phyloP scores from a whole-genome alignment of 768 basidiomycete genomes.

The Serendipita sp. region DNA sequence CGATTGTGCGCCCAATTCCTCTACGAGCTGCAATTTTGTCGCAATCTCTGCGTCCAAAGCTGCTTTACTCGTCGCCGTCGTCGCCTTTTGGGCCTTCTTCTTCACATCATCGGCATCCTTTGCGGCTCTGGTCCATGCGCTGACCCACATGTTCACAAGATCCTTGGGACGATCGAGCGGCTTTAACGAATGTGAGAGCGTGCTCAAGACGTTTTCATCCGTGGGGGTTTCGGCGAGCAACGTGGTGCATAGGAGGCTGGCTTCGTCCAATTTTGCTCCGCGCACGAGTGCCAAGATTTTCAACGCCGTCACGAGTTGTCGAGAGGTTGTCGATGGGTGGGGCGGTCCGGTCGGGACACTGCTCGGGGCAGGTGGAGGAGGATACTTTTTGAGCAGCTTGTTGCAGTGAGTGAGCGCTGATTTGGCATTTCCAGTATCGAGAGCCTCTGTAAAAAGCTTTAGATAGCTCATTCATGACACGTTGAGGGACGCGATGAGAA shows the following conservation, averaged over 20 bases:
- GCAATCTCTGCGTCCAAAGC: conserved; percentile 54
- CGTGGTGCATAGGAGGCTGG: conserved; percentile 63
- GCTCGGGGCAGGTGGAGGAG: conserved; percentile 62
- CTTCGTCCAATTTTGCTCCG: conserved; percentile 74
- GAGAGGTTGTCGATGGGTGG: not conserved
- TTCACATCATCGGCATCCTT: not conserved
- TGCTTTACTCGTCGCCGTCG: conserved; percentile 7
- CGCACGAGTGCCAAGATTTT: conserved; percentile 76
- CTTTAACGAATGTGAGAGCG: conserved; percentile 72
- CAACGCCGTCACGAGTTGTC: conserved; percentile 37
- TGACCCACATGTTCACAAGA: conserved; percentile 15
- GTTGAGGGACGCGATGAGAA: not conserved
- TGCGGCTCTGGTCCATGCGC: conserved; percentile 11
- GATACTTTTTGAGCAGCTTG: conserved; percentile 76
- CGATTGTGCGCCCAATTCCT: conserved; percentile 68
- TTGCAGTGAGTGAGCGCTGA: conserved; percentile 73
- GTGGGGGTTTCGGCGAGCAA: conserved; percentile 57
- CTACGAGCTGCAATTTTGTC: conserved; percentile 74
- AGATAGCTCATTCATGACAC: not conserved
- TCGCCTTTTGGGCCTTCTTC: conserved; percentile 3
- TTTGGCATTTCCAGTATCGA: conserved; percentile 78
- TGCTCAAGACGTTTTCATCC: conserved; percentile 56
- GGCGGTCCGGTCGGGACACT: not conserved
- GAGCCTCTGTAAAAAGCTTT: conserved; percentile 40
- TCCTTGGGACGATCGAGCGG: conserved; percentile 52